Percentiles rank a stretch among this genome's conserved stretches.
Conservation (phyloP, 2,329 filamentous ascomycete genomes). For the Didymella keratinophila region DNA sequence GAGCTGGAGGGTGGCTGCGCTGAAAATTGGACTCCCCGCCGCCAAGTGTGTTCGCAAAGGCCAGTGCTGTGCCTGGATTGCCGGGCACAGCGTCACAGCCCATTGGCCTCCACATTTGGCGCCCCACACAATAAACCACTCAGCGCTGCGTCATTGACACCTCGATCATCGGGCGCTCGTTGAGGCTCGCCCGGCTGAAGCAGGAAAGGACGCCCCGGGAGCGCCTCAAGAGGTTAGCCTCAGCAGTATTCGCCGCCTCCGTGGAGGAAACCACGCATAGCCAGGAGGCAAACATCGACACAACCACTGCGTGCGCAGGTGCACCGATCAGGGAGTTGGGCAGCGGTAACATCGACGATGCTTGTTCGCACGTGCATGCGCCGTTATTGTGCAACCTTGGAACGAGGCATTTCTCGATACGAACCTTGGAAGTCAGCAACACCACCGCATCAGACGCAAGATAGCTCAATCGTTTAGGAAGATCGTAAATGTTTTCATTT, state of each 20-base stretch:
- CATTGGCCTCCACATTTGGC: constrained; percentile 11
- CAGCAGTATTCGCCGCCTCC: background rate
- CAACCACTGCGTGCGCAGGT: background rate
- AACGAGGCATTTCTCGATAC: constrained; percentile 12
- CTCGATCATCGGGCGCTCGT: constrained; percentile 6
- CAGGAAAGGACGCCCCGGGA: background rate
- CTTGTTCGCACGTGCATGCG: constrained; percentile 13
- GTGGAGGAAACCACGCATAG: constrained; percentile 8
- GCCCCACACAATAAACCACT: constrained; percentile 21
- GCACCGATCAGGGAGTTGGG: constrained; percentile 2
- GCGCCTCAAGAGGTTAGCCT: background rate
- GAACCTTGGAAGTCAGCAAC: background rate
- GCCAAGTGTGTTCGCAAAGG: constrained; percentile 19
- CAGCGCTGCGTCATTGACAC: constrained; percentile 17
- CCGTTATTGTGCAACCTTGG: background rate
- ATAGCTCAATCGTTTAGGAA: background rate
- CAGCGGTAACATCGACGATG: constrained; percentile 6
- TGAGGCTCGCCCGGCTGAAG: background rate
- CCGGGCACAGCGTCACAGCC: constrained; percentile 12
- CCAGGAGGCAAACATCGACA: constrained; percentile 11
- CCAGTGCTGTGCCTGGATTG: constrained; percentile 16
- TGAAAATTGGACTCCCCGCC: constrained; percentile 21
- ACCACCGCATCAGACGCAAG: background rate
- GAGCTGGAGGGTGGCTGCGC: constrained; percentile 14
- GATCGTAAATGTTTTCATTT: constrained; percentile 6